Percentiles rank a stretch among this genome's conserved stretches.
Conservation (phyloP, 2,329 filamentous ascomycete genomes). For the Juglanconis sp. region DNA sequence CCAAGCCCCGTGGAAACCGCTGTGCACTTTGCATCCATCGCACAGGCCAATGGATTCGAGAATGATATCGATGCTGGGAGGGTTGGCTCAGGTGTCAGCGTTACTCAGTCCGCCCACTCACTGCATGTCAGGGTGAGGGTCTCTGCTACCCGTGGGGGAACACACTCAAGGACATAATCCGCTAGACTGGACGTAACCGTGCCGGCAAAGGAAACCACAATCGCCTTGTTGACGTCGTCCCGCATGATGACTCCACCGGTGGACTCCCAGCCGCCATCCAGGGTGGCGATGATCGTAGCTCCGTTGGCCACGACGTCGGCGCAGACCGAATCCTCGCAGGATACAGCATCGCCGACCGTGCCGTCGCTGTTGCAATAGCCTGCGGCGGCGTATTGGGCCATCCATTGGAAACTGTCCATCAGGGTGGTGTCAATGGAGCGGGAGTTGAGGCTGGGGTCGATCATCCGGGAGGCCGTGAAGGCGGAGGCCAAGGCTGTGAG, state of each 20-base stretch:
- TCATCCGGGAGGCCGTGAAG: not conserved
- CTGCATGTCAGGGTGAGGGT: not conserved
- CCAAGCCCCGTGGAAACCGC: conserved; percentile 23
- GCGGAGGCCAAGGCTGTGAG: not conserved
- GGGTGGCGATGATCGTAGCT: conserved; percentile 18
- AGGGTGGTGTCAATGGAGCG: not conserved
- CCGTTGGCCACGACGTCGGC: conserved; percentile 17
- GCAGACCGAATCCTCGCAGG: conserved; percentile 21
- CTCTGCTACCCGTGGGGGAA: not conserved
- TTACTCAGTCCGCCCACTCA: not conserved
- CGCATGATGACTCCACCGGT: conserved; percentile 22
- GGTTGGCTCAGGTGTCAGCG: too few species aligned
- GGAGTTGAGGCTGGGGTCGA: not conserved
- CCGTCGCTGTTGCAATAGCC: conserved; percentile 24
- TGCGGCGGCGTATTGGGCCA: conserved; percentile 22
- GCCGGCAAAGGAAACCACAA: conserved; percentile 22
- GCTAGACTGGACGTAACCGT: conserved; percentile 9
- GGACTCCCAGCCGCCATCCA: conserved; percentile 14
- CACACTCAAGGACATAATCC: conserved; percentile 19
- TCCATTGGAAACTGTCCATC: conserved; percentile 21
- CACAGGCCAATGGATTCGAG: conserved; percentile 33
- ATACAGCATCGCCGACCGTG: conserved; percentile 12
- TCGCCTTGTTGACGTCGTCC: conserved; percentile 20
- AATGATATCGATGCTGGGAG: conserved; percentile 32
- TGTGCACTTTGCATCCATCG: conserved; percentile 24